Conservation (phyloP, 768 basidiomycete genomes). For the Termitomyces sp. region DNA sequence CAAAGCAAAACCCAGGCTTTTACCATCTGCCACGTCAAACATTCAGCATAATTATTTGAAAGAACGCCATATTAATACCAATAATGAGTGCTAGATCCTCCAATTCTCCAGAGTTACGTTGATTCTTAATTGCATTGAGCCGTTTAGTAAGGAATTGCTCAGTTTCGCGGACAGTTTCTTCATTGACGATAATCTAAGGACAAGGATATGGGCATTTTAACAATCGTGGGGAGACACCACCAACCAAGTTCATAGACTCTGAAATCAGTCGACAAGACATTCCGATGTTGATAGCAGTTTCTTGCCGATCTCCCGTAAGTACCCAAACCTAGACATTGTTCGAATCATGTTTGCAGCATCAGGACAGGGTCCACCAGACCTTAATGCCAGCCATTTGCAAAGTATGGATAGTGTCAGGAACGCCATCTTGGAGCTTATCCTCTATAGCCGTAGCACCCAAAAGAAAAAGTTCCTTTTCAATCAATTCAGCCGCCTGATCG, state of each 20-base stretch:
- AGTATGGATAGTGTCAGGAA: constrained; percentile 97
- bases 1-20: constrained; percentile 87
- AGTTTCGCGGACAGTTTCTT: constrained; percentile 76
- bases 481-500: constrained; percentile 90
- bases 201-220: neutral
- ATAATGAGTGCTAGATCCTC: constrained; percentile 96
- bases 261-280: constrained; percentile 96
- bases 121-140: constrained; percentile 88
- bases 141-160: constrained; percentile 85
- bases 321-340: constrained; percentile 75
- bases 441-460: constrained; percentile 98
- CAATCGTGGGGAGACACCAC: constrained; percentile 15
- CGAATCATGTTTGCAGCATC: neutral
- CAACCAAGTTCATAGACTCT: constrained; percentile 96
- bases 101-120: constrained; percentile 83
- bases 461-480: constrained; percentile 90
- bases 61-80: constrained; percentile 37
- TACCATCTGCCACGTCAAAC: constrained; percentile 62
- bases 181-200: constrained; percentile 86
- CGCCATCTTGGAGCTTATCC: constrained; percentile 97
- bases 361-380: constrained; percentile 27
- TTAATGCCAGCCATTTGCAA: constrained; percentile 98
- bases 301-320: constrained; percentile 94
- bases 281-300: constrained; percentile 99
- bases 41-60: neutral